Evolutionary conservation across 2,329 filamentous ascomycete species (phyloP).

Genomic region (Moelleriella libera): DNA sequence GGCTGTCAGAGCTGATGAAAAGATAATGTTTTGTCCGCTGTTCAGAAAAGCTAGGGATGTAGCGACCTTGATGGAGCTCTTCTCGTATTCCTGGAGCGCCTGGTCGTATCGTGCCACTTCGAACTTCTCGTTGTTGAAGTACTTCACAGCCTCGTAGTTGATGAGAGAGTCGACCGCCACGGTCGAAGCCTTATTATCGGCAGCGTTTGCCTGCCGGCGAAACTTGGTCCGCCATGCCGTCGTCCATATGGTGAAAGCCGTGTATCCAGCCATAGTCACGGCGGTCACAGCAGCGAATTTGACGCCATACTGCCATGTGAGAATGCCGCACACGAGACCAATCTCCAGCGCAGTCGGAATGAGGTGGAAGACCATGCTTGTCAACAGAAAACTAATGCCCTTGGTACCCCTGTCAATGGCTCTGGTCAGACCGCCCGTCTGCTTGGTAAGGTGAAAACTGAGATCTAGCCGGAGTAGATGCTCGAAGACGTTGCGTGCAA

Average conservation of each 20-base stretch:
- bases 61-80: constrained; percentile 90
- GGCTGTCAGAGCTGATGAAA: constrained; percentile 78
- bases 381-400: constrained; percentile 92
- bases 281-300: constrained; percentile 87
- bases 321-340: constrained; percentile 84
- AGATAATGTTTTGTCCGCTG: constrained; percentile 92
- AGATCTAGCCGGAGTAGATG: constrained; percentile 81
- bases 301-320: constrained; percentile 89
- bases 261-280: constrained; percentile 83
- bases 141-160: constrained; percentile 98
- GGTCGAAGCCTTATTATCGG: constrained; percentile 89
- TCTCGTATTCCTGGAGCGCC: constrained; percentile 75
- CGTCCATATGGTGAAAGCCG: constrained; percentile 92
- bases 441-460: constrained; percentile 84
- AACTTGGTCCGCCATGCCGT: constrained; percentile 98
- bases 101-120: constrained; percentile 85
- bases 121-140: constrained; percentile 97
- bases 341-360: constrained; percentile 91
- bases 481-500: constrained; percentile 84
- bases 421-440: constrained; percentile 85
- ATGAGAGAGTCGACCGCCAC: constrained; percentile 94
- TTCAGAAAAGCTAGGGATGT: constrained; percentile 90
- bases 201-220: constrained; percentile 84
- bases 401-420: constrained; percentile 96
- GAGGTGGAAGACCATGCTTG: constrained; percentile 97